These are phyloP conservation scores for Nothomitra cinnamomea DNA, from an alignment of 2,329 filamentous ascomycete genomes.

Conservation along the genomic window DNA sequence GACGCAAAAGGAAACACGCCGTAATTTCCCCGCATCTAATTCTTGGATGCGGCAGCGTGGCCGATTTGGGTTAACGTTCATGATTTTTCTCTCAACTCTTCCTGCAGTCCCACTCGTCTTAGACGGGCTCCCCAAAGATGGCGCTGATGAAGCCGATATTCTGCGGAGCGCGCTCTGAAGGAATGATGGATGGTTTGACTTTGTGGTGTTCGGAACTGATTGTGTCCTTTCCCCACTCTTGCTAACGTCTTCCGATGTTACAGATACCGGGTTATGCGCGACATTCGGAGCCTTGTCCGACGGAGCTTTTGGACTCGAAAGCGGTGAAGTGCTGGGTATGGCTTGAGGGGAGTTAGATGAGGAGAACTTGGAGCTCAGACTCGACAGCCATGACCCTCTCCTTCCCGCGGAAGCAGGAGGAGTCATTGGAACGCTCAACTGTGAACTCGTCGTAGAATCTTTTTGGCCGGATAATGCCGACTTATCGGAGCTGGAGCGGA, in stretches of 20 bases:
- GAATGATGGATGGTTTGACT: constrained; percentile 50
- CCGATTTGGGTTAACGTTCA: constrained; percentile 72
- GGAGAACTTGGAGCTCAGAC: constrained; percentile 82
- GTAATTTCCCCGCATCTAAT: constrained; percentile 62
- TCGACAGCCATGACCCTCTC: constrained; percentile 79
- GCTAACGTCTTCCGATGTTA: constrained; percentile 24
- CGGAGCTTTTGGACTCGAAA: constrained; percentile 13
- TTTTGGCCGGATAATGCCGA: neutral
- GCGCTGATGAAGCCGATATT: constrained; percentile 52
- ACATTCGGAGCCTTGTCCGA: neutral
- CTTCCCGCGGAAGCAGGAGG: constrained; percentile 33
- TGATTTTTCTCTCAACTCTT: constrained; percentile 51
- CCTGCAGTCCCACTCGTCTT: constrained; percentile 19
- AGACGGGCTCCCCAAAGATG: constrained; percentile 23
- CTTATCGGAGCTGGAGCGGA: constrained; percentile 3
- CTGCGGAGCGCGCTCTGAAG: constrained; percentile 67
- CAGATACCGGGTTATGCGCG: neutral
- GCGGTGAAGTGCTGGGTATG: constrained; percentile 12
- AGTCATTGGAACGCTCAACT: neutral
- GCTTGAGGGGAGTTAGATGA: constrained; percentile 28
- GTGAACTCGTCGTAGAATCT: neutral
- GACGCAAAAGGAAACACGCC: constrained; percentile 85
- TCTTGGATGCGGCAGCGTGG: constrained; percentile 67
- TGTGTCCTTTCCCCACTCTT: constrained; percentile 30
- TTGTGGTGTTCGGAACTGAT: constrained; percentile 60